Base-by-base conservation (phyloP, 345 rosid species). In the Anacardium occidentale region DNA sequence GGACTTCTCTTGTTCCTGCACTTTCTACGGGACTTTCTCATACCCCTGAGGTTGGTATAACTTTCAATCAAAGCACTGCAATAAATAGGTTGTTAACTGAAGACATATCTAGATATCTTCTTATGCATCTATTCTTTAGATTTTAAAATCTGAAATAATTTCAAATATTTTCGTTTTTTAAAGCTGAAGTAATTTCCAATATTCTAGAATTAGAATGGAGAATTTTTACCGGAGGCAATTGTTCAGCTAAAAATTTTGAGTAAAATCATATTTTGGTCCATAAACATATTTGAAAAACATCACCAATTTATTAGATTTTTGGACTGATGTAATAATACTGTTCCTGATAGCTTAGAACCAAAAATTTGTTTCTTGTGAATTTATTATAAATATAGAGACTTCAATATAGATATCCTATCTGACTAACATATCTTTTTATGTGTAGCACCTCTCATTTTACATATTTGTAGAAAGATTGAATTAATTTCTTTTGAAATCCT, bases 1-100 rank as follows among this genome's bases (percentile, higher is more conserved):
- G 98, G 98, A 76, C 97, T 22, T 83, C 90, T 45, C 90, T 89
- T 62, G 82, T 83, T 78, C 91, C 91, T 22, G 76, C 79, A 75
- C 90, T 85, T 77, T 94, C 98, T 10, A 54, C 88, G 20, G 94
- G 97, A 61, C 79, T 83, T 61, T 79, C 96, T 48, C 91, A 80
- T 64, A 78, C 80, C 58, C 72, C 93, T 47, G 98, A 94, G 97
- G 98, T 92, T 75, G 54, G 82, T 79, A 67, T 68, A 47, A 34
- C 57, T 44, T 34, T 54, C n/a, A n/a, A 51, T 72, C 10, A n/a
- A 42, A 57, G 15, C 29, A 20, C 26, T 42, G 62, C 45, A 45
- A 0, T 10, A 70, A 45, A 70, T 44, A 2, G 8, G 5, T 0
- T 25, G 14, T 7, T 51, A 26, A 51, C 32, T 37, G 10, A 37